These are phyloP conservation scores for Acanthamoeba quina DNA, from an alignment of 208 protist species.

Conservation along the genomic window DNA sequence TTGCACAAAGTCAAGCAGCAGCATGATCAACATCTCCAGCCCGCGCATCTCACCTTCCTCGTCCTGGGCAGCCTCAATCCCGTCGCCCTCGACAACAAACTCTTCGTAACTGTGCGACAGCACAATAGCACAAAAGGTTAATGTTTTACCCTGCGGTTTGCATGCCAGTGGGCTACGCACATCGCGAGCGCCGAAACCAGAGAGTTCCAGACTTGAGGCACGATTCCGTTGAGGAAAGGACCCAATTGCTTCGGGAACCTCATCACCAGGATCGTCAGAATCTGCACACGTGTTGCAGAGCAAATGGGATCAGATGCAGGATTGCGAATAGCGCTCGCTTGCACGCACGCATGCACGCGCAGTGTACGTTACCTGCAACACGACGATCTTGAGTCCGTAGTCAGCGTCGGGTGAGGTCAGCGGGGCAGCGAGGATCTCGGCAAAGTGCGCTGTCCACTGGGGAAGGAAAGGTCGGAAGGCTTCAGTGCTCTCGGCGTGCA, in stretches of 20 bases:
- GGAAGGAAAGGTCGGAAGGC: slow-evolving; percentile 14
- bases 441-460: slow-evolving; percentile 46
- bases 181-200: slow-evolving; percentile 30
- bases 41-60: slow-evolving; percentile 42
- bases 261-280: neutral
- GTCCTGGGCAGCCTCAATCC: slow-evolving; percentile 40
- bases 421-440: slow-evolving; percentile 1
- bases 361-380: slow-evolving; percentile 12
- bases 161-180: neutral
- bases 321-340: neutral
- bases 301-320: neutral
- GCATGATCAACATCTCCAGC: slow-evolving; percentile 38
- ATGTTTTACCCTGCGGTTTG: neutral
- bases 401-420: neutral
- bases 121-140: neutral
- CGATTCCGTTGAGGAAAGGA: neutral
- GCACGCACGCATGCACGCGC: too few relatives aligned
- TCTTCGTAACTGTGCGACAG: slow-evolving; percentile 23
- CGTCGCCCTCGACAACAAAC: slow-evolving; percentile 63
- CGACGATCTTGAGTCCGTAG: slow-evolving; percentile 69
- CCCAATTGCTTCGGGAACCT: slow-evolving; percentile 63
- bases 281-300: slow-evolving; percentile 3
- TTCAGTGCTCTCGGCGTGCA: neutral
- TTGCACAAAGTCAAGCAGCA: slow-evolving; percentile 59
- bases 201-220: slow-evolving; percentile 41